These are phyloP conservation scores for Penicillium brevicompactum DNA, from an alignment of 2,329 filamentous ascomycete species.

Conservation along the genomic window DNA sequence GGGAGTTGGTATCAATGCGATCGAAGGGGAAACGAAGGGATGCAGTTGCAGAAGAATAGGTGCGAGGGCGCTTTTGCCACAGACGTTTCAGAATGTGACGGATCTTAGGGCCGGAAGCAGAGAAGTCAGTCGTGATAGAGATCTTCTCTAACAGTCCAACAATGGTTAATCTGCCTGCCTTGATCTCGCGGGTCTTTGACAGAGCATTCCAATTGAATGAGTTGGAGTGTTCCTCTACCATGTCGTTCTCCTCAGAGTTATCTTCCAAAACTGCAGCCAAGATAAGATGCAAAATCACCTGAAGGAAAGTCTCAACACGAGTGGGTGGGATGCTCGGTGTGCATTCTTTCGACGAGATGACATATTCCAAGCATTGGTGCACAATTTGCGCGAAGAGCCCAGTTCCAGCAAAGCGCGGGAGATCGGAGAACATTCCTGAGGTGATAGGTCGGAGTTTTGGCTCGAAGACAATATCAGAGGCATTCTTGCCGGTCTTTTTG, in stretches of 20 bases:
- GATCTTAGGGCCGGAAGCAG: constrained; percentile 82
- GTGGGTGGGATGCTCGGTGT: constrained; percentile 78
- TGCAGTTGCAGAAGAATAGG: constrained; percentile 69
- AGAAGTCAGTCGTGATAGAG: constrained; percentile 70
- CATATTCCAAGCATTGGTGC: constrained; percentile 83
- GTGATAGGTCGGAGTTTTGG: constrained; percentile 76
- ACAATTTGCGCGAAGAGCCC: constrained; percentile 87
- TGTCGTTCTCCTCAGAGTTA: constrained; percentile 58
- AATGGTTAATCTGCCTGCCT: constrained; percentile 49
- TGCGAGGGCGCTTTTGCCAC: constrained; percentile 75
- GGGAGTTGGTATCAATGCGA: constrained; percentile 77
- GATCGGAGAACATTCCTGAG: constrained; percentile 73
- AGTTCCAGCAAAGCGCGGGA: constrained; percentile 79
- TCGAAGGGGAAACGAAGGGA: constrained; percentile 67
- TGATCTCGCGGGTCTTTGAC: constrained; percentile 57
- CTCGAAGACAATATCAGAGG: constrained; percentile 87
- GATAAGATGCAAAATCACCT: constrained; percentile 85
- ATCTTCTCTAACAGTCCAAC: constrained; percentile 57
- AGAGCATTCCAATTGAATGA: constrained; percentile 77
- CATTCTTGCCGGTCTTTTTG: constrained; percentile 78
- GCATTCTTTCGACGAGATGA: constrained; percentile 66
- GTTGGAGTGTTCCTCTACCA: constrained; percentile 48
- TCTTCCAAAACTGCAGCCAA: constrained; percentile 88
- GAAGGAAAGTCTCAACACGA: constrained; percentile 85
- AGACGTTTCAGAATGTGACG: constrained; percentile 79